Percentiles rank a stretch among this genome's conserved stretches.
Conservation (phyloP, 164 flowering plant species). For the Vitis amurensis region DNA sequence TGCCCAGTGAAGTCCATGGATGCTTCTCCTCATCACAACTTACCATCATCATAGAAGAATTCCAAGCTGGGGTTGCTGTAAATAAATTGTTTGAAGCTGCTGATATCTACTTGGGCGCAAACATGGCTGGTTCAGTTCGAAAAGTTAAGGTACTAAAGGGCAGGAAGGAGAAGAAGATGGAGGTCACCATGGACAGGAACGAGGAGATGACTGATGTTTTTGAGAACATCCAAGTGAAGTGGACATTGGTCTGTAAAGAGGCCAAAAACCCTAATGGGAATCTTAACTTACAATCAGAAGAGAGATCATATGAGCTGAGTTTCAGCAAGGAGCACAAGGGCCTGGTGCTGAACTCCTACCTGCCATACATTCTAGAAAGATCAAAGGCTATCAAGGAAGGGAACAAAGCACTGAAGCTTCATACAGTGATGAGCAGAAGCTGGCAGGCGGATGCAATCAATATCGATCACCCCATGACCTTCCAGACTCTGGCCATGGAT, state of each 20-base stretch:
- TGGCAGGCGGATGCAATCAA: too few relatives aligned
- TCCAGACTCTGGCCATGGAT: conserved; percentile 37
- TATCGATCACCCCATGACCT: conserved; percentile 30
- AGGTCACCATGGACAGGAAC: too few relatives aligned
- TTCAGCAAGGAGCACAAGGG: conserved; percentile 40
- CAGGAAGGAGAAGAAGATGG: too few relatives aligned
- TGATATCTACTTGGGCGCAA: conserved; percentile 32
- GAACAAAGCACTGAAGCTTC: conserved; percentile 17
- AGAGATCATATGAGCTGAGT: conserved; percentile 9
- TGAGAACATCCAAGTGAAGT: not conserved
- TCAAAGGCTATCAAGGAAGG: conserved; percentile 25
- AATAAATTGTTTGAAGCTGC: conserved; percentile 47
- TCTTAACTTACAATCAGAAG: not conserved
- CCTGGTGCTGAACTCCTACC: conserved; percentile 27
- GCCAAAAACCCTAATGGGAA: too few relatives aligned
- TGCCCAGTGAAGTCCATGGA: conserved; percentile 37
- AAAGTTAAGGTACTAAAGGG: conserved; percentile 31
- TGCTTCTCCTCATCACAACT: conserved; percentile 37
- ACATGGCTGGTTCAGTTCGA: conserved; percentile 25
- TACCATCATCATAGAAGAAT: conserved; percentile 39
- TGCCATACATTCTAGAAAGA: conserved; percentile 31
- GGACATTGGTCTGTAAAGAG: conserved; percentile 6
- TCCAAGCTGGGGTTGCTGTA: conserved; percentile 30
- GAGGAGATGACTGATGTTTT: too few relatives aligned
- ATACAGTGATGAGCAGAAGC: conserved; percentile 5